phyloP scores from a whole-genome alignment of 306 rosid genomes.

The Lathyrus aphaca region DNA sequence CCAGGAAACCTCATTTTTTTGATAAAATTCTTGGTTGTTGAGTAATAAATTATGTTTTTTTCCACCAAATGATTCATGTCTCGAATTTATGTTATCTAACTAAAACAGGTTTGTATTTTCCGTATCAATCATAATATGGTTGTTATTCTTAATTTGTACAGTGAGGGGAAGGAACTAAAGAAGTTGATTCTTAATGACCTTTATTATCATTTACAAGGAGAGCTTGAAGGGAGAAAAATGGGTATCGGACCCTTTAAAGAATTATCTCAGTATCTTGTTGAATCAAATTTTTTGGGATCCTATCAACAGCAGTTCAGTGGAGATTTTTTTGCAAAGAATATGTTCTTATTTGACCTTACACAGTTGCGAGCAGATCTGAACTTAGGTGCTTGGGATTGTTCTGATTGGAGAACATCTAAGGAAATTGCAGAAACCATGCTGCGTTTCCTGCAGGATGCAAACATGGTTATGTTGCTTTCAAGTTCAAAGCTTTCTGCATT shows the following conservation, averaged over 20 bases:
- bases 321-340: slow-evolving; percentile 58
- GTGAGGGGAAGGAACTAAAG: slow-evolving; percentile 78
- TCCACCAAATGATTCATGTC: slow-evolving; percentile 8
- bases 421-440: slow-evolving; percentile 74
- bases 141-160: slow-evolving; percentile 43
- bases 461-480: slow-evolving; percentile 62
- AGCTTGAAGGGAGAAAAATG: slow-evolving; percentile 89
- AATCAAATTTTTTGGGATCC: slow-evolving; percentile 56
- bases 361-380: slow-evolving; percentile 73
- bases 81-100: slow-evolving; percentile 26
- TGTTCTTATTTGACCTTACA: slow-evolving; percentile 65
- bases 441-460: slow-evolving; percentile 66
- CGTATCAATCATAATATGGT: slow-evolving; percentile 17
- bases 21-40: slow-evolving; percentile 13
- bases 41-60: slow-evolving; percentile 25
- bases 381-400: slow-evolving; percentile 75
- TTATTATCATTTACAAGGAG: slow-evolving; percentile 90
- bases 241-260: slow-evolving; percentile 81
- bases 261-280: slow-evolving; percentile 64
- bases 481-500: slow-evolving; percentile 77
- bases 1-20: slow-evolving; percentile 14
- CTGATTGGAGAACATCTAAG: slow-evolving; percentile 77
- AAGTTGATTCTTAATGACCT: slow-evolving; percentile 84
- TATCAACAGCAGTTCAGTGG: slow-evolving; percentile 59
- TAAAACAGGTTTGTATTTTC: slow-evolving; percentile 18